Percentiles rank a stretch among this genome's conserved stretches.
Evolutionary conservation across 805 yeast species (phyloP).

Genomic region (Komagataella pastoris): DNA sequence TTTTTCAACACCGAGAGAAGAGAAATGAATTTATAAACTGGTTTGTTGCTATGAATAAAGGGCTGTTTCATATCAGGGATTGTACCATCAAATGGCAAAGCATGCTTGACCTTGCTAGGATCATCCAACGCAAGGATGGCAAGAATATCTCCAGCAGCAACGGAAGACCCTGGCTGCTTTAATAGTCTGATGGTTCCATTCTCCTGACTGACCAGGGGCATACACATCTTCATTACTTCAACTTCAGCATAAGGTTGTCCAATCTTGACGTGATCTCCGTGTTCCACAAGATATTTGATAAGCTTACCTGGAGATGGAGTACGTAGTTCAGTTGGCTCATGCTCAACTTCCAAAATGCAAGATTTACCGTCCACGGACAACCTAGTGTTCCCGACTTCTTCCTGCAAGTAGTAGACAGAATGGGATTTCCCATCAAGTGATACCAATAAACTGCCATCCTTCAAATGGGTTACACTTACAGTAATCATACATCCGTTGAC

Average conservation of each 20-base stretch:
- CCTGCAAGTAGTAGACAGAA: constrained; percentile 91
- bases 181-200: constrained; percentile 85
- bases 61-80: constrained; percentile 85
- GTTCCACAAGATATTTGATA: constrained; percentile 85
- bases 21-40: constrained; percentile 58
- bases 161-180: constrained; percentile 97
- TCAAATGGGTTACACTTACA: constrained; percentile 75
- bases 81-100: constrained; percentile 88
- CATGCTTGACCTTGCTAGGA: constrained; percentile 95
- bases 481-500: constrained; percentile 87
- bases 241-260: constrained; percentile 98
- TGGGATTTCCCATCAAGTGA: constrained; percentile 89
- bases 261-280: constrained; percentile 82
- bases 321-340: constrained; percentile 96
- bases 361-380: constrained; percentile 92
- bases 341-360: constrained; percentile 85
- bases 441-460: constrained; percentile 89
- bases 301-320: constrained; percentile 99
- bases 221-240: constrained; percentile 99
- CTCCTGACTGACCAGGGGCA: constrained; percentile 92
- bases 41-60: constrained; percentile 67
- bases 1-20: constrained; percentile 51
- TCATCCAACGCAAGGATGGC: constrained; percentile 93
- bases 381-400: constrained; percentile 87
- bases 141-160: constrained; percentile 91